phyloP scores from a whole-genome alignment of 148 eudicot species.

The Amaranthus hypochondriacus region DNA sequence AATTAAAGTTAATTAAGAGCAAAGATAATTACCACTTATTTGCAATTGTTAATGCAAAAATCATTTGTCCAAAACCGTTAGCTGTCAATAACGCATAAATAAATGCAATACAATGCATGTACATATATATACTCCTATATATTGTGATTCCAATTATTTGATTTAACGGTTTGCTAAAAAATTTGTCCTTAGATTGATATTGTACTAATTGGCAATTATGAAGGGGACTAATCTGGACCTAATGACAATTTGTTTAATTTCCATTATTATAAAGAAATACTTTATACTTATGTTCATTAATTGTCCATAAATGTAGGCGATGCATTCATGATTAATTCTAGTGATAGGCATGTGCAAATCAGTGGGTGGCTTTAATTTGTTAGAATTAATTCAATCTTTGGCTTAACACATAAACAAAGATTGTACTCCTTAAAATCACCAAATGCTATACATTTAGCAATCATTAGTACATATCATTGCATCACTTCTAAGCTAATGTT shows the following conservation, averaged over 20 bases:
- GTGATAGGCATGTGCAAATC: conserved; percentile 24
- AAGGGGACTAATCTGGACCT: conserved; percentile 39
- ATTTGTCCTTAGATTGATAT: conserved; percentile 13
- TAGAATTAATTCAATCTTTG: conserved; percentile 22
- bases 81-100: conserved; percentile 19
- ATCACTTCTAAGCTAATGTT: too few relatives aligned
- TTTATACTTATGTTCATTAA: background rate
- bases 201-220: conserved; percentile 11
- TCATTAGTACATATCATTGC: too few relatives aligned
- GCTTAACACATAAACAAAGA: conserved; percentile 25
- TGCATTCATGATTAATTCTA: conserved; percentile 17
- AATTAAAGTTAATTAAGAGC: too few relatives aligned
- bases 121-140: background rate
- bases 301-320: conserved; percentile 11
- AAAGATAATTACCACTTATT: too few relatives aligned
- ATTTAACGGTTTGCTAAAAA: conserved; percentile 19
- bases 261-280: too few relatives aligned
- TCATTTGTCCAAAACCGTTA: conserved; percentile 3
- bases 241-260: background rate
- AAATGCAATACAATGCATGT: background rate
- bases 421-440: too few relatives aligned
- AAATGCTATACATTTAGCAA: too few relatives aligned
- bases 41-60: too few relatives aligned
- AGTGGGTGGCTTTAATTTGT: conserved; percentile 22
- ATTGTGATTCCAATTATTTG: conserved; percentile 11